Base-by-base conservation (phyloP, 2,329 filamentous ascomycete species). In the Fusarium secorum region DNA sequence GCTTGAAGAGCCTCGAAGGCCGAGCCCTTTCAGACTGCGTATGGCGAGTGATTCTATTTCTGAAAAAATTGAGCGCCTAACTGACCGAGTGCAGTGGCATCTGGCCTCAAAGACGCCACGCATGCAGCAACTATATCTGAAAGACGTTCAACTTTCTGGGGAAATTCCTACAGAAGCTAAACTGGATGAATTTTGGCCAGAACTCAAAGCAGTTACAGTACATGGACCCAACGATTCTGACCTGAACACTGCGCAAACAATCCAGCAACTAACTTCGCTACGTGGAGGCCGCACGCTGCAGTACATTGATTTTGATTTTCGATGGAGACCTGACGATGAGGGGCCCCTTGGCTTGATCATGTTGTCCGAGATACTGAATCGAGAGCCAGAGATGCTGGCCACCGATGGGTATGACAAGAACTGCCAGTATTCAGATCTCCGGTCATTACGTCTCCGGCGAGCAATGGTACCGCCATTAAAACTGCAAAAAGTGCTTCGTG, bases 91-190 rank as follows among this genome's bases (percentile, higher is more conserved):
- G 9, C 24, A 81, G 79, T 74, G 79, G 44, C 45, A 53, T 14
- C 22, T 79, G 10, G 74, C 75, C 24, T 28, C 49, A 3, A 76
- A 75, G 41, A 76, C 75, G n/a, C 79, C 77, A 15, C 68, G 63
- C 1, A 42, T 81, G 17, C 74, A 81, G 54, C 79, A 81, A 51
- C 66, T 81, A 5, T 78, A 73, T 68, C 61, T 81, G 35, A 72
- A 72, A 26, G 76, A 77, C 13, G 68, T 78, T 4, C 70, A 75
- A 11, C 64, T 79, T 14, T 68, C 57, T 33, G 55, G 45, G 3
- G 60, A 60, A 17, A 44, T 68, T 4, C 48, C 53, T 6, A 39
- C 48, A 32, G 55, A 73, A 6, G 45, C 55, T 8, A 32, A 60
- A 24, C 71, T 76, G 54, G 60, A 75, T 33, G 44, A 53, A 10